A percentile compares a stretch with the other conserved stretches of the same genome.
These are phyloP conservation scores for Chaetomiaceae sp. DNA, from an alignment of 2,329 filamentous ascomycete genomes.

Conservation along the genomic window DNA sequence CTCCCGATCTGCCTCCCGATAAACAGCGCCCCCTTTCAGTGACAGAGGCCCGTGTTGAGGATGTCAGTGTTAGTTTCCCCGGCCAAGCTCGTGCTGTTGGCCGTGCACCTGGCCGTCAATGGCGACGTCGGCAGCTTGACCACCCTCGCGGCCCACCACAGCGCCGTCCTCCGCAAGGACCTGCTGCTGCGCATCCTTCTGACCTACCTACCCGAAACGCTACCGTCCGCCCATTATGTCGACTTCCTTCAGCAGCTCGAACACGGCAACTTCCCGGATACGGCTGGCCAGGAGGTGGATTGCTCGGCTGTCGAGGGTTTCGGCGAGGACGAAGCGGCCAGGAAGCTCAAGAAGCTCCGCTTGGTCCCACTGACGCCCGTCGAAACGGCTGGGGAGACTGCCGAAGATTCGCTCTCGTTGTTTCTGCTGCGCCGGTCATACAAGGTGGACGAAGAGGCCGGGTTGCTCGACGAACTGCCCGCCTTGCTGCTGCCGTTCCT, in stretches of 20 bases:
- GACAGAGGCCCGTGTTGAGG: slow-evolving; percentile 4
- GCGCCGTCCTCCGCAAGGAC: slow-evolving; percentile 54
- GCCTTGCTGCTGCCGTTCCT: slow-evolving; percentile 65
- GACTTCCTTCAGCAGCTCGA: slow-evolving; percentile 54
- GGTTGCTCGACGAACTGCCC: slow-evolving; percentile 62
- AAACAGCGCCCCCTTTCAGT: not conserved
- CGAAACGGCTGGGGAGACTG: slow-evolving; percentile 40
- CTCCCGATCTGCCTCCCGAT: slow-evolving; percentile 1
- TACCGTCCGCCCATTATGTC: slow-evolving; percentile 57
- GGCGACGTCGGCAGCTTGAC: slow-evolving; percentile 59
- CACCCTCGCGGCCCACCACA: slow-evolving; percentile 51
- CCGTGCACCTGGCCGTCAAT: slow-evolving; percentile 61
- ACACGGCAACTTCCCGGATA: slow-evolving; percentile 38
- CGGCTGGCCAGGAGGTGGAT: slow-evolving; percentile 45
- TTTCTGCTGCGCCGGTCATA: slow-evolving; percentile 65
- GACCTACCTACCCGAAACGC: slow-evolving; percentile 68
- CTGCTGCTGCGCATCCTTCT: slow-evolving; percentile 67
- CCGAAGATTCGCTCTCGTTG: slow-evolving; percentile 49
- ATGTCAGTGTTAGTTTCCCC: slow-evolving; percentile 46
- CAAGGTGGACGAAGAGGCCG: slow-evolving; percentile 64
- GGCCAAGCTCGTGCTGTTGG: slow-evolving; percentile 65
- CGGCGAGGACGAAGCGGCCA: slow-evolving; percentile 57
- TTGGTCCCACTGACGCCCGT: slow-evolving; percentile 52
- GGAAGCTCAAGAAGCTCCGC: slow-evolving; percentile 56
- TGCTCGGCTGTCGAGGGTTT: slow-evolving; percentile 49